These are phyloP conservation scores for Phytophthora macrochlamydospora DNA, from an alignment of 352 stramenopile species.

Conservation along the genomic window DNA sequence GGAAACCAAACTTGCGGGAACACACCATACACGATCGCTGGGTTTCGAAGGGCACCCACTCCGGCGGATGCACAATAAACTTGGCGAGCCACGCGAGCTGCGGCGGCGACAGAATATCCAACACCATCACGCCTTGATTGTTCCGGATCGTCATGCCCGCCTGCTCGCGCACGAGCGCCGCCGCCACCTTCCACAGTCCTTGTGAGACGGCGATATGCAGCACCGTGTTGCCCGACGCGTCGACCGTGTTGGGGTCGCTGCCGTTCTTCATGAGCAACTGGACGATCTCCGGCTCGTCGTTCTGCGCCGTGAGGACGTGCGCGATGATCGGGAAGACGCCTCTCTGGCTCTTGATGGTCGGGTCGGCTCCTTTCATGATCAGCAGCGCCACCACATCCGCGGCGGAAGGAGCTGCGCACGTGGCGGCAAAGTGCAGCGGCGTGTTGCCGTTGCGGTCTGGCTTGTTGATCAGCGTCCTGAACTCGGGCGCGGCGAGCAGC, in stretches of 20 bases:
- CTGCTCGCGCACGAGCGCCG: slow-evolving; percentile 62
- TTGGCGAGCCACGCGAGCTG: slow-evolving; percentile 82
- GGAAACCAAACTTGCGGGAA: slow-evolving; percentile 62
- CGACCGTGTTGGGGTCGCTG: slow-evolving; percentile 76
- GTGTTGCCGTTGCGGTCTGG: slow-evolving; percentile 83
- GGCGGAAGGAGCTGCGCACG: slow-evolving; percentile 51
- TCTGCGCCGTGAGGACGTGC: slow-evolving; percentile 72
- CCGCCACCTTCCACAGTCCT: slow-evolving; percentile 76
- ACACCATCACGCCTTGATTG: slow-evolving; percentile 70
- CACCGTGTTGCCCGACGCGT: slow-evolving; percentile 74
- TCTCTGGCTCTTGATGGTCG: slow-evolving; percentile 71
- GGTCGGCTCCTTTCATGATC: slow-evolving; percentile 58
- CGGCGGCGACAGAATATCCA: slow-evolving; percentile 71
- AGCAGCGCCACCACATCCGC: slow-evolving; percentile 66
- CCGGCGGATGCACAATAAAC: slow-evolving; percentile 72
- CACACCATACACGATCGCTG: slow-evolving; percentile 82
- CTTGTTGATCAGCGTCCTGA: slow-evolving; percentile 62
- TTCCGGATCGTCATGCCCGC: slow-evolving; percentile 81
- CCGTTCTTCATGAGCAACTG: slow-evolving; percentile 78
- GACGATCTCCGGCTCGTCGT: slow-evolving; percentile 72
- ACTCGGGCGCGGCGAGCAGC: slow-evolving; percentile 60
- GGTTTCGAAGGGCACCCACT: slow-evolving; percentile 71
- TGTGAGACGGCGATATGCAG: slow-evolving; percentile 84
- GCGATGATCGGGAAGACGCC: slow-evolving; percentile 82
- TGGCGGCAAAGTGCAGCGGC: slow-evolving; percentile 81